Conservation (phyloP, 2,329 filamentous ascomycete species). For the Orbilia blumenaviensis region DNA sequence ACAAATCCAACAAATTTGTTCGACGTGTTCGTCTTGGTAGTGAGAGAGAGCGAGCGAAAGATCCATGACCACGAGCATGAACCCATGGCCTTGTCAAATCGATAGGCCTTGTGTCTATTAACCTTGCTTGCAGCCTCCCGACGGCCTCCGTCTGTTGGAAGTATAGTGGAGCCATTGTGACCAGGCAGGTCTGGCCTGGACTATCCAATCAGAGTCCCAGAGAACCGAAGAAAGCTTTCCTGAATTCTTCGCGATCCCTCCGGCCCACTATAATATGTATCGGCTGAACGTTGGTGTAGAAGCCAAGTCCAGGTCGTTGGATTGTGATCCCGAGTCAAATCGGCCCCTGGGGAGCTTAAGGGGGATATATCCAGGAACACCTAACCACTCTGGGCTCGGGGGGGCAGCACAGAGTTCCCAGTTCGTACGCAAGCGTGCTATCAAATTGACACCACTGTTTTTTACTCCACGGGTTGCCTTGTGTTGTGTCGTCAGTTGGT, state of each 20-base stretch:
- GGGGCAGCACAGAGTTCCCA: no score
- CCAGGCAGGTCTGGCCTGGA: slow-evolving; percentile 1
- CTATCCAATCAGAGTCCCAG: background rate
- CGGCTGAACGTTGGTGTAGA: background rate
- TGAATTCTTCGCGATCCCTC: slow-evolving; percentile 4
- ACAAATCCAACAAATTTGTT: background rate
- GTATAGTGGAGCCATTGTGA: background rate
- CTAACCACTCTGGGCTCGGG: no score
- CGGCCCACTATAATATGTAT: background rate
- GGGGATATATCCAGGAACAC: no score
- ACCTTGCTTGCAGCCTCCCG: slow-evolving; percentile 9
- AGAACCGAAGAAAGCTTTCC: background rate
- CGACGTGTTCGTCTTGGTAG: background rate
- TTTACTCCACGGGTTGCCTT: background rate
- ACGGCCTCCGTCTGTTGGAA: background rate
- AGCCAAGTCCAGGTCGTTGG: slow-evolving; percentile 18
- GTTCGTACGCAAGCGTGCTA: no score
- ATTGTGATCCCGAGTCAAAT: background rate
- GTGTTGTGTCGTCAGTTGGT: background rate
- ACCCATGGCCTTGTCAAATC: background rate
- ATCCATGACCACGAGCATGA: background rate
- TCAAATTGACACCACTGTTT: no score
- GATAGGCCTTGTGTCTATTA: background rate
- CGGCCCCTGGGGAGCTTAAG: no score
- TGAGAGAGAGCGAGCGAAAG: background rate